Base-by-base conservation (phyloP, 768 basidiomycete genomes). In the Cyathus striatus region DNA sequence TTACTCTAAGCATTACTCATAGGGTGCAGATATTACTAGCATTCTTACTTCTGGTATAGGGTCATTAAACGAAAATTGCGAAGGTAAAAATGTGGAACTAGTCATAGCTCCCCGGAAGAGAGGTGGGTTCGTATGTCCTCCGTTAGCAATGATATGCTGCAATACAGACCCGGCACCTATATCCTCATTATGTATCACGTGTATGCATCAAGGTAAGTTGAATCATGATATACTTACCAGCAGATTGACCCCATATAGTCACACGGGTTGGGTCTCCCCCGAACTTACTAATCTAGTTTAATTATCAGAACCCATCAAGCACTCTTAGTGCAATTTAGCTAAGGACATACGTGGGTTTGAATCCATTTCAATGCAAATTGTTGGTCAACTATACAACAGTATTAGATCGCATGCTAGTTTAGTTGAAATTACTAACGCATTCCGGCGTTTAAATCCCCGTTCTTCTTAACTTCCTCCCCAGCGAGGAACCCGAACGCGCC, bases 81-180 rank as follows among this genome's bases (percentile, higher is more conserved):
- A 66, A 0, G 74, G 69, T 3, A 76, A 46, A 45, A 59, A 73
- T 0, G 54, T 55, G 0, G 75, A 77, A 50, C 71, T 75, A 12
- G 69, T 60, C 6, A 76, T 72, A 1, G 65, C 73, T 14, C 47
- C 59, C 38, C 61, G 54, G 51, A 76, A 77, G 1, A 76, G 56
- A 3, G 65, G 63, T 1, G 74, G 73, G 9, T 58, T 45, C 1
- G 73, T 76, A 26, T 65, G 58, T n/a, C 75, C 75, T 14, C 60
- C 61, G 27, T 75, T 58, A 6, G 75, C 75, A 23, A 76, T 52
- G 1, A 75, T 38, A 23, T 77, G 75, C 42, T 76, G 74, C 3
- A 76, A 23, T 5, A 76, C 73, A 1, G 75, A 76, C 3, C 73
- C 74, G 30, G 67, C 75, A 42, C 70, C 70, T 68, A 30, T 25